Percentiles rank a stretch among this genome's conserved stretches.
phyloP scores from a whole-genome alignment of 768 basidiomycete genomes.

The Stropharia rugosoannulata region DNA sequence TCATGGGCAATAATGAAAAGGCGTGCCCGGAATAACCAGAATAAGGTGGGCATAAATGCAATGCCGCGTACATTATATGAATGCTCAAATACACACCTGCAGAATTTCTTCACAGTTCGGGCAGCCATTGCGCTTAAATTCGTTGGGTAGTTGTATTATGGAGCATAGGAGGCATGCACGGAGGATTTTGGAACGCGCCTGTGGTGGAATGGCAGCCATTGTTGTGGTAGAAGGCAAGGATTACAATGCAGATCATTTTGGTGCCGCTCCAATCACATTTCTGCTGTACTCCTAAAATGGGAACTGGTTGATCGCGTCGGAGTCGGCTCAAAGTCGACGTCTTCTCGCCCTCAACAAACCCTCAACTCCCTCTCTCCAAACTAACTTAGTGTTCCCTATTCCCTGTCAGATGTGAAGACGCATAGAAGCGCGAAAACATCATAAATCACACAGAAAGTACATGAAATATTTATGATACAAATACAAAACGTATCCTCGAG shows the following conservation, averaged over 20 bases:
- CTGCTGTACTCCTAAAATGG: neutral
- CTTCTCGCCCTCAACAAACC: no score
- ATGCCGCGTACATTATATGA: neutral
- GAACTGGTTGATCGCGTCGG: no score
- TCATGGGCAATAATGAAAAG: neutral
- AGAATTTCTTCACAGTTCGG: constrained; percentile 97
- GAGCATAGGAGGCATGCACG: constrained; percentile 95
- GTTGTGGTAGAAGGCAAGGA: neutral
- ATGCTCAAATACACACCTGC: constrained; percentile 54
- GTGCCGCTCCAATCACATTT: neutral
- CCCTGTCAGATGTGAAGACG: no score
- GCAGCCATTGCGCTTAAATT: constrained; percentile 86
- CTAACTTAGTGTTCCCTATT: no score
- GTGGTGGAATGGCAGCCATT: constrained; percentile 46
- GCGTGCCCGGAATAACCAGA: neutral
- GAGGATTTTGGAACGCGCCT: constrained; percentile 69
- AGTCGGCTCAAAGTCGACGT: no score
- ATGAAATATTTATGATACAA: no score
- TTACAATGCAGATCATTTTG: neutral
- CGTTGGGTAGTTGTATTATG: constrained; percentile 77
- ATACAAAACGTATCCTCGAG: no score
- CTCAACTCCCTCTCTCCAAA: no score
- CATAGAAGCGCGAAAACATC: no score
- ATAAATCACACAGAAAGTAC: no score
- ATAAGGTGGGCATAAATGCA: neutral